Conservation (phyloP, 768 basidiomycete genomes). For the Dioszegia hungarica region DNA sequence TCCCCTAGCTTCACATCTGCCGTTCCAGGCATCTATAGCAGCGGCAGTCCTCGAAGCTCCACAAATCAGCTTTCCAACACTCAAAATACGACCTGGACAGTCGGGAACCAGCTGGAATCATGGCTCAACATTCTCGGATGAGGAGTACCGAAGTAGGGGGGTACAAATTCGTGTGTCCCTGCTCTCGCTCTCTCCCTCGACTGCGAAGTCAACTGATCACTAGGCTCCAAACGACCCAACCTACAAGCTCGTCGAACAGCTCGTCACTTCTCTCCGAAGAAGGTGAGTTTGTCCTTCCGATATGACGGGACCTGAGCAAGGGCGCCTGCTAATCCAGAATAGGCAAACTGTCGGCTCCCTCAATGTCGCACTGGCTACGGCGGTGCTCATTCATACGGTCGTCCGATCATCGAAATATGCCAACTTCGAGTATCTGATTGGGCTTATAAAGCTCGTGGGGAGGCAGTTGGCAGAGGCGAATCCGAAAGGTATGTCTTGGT, state of each 20-base stretch:
- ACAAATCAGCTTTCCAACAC: no score
- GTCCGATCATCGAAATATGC: constrained; percentile 79
- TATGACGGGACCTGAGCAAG: no score
- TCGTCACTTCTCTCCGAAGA: constrained; percentile 29
- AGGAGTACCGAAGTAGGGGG: no score
- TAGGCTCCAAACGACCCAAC: constrained; percentile 31
- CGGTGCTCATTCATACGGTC: constrained; percentile 80
- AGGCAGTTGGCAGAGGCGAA: constrained; percentile 79
- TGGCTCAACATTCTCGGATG: neutral
- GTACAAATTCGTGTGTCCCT: no score
- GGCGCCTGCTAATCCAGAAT: neutral
- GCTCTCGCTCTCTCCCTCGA: no score
- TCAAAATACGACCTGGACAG: no score
- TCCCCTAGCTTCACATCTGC: no score
- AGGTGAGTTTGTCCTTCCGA: constrained; percentile 12
- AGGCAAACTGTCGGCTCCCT: constrained; percentile 72
- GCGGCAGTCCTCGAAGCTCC: no score
- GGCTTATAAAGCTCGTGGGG: constrained; percentile 73
- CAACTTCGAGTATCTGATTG: constrained; percentile 77
- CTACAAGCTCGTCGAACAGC: constrained; percentile 26
- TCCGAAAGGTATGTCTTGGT: constrained; percentile 68
- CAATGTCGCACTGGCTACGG: constrained; percentile 80
- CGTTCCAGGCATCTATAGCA: no score
- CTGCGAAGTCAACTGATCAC: neutral
- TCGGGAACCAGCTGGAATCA: no score